Conservation (phyloP, 2,329 filamentous ascomycete species). For the Drechslerella stenobrocha region DNA sequence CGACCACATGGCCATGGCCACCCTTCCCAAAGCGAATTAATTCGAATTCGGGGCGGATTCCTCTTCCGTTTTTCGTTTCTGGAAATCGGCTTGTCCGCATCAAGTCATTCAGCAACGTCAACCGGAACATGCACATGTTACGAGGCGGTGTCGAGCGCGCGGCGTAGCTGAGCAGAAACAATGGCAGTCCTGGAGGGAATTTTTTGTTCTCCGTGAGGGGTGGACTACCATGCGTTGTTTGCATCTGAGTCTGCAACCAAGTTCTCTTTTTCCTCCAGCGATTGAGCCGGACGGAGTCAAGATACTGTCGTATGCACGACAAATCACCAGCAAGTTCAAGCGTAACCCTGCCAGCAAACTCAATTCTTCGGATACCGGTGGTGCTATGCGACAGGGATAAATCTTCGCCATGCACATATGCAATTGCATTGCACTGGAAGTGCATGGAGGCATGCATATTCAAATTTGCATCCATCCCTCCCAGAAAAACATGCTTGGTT, state of each 20-base stretch:
- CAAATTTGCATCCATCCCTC: too few species aligned
- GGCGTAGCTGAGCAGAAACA: conserved; percentile 12
- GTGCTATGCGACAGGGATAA: too few species aligned
- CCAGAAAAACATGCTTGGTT: not conserved
- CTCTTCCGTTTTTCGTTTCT: conserved; percentile 46
- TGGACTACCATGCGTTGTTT: conserved; percentile 47
- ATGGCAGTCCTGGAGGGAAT: conserved; percentile 4
- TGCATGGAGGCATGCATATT: too few species aligned
- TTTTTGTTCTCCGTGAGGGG: too few species aligned
- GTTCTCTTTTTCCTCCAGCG: not conserved
- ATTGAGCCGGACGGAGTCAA: not conserved
- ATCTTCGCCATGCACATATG: too few species aligned
- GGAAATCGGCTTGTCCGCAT: conserved; percentile 26
- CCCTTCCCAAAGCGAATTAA: conserved; percentile 28
- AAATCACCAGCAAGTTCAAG: conserved; percentile 1
- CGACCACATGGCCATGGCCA: conserved; percentile 4
- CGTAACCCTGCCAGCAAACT: not conserved
- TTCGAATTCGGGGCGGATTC: conserved; percentile 39
- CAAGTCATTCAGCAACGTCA: conserved; percentile 16
- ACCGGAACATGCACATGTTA: conserved; percentile 26
- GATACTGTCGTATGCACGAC: conserved; percentile 13
- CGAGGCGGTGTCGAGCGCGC: not conserved
- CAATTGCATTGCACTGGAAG: too few species aligned
- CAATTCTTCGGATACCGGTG: too few species aligned
- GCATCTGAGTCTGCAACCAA: conserved; percentile 22